Base-by-base conservation (phyloP, 805 yeast species). In the Candida oleophila region DNA sequence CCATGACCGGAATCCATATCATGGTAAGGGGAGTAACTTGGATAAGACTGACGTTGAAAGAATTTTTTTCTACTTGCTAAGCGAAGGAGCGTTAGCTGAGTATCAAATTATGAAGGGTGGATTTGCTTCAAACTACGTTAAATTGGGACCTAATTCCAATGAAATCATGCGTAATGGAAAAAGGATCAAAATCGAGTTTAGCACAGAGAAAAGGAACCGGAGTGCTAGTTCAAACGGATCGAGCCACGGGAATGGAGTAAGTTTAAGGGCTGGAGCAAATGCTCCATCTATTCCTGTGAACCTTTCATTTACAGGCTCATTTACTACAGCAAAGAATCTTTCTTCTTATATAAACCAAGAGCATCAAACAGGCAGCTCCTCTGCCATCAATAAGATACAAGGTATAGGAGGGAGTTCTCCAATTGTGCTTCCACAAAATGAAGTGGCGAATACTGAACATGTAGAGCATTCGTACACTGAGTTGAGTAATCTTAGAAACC, bases 31-130 rank as follows among this genome's bases (percentile, higher is more conserved):
- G 3, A 80, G 76, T 54, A 71, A 66, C 5, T 59, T 84, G 53
- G 78, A 80, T n/a, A 82, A 82, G 51, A 78, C 82, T 2, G 89
- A 85, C 32, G 74, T 88, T 25, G 96, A 91, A 63, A 73, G 98
- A 50, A 79, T 94, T 4, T 86, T 91, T 51, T 90, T 89, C 61
- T 85, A 85, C 53, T 66, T 94, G 48, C 76, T 89, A 22, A 78
- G 87, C 9, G 81, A 82, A 47, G 78, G 80, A 20, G 75, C 83
- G 12, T 62, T 94, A 32, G 75, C 74, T 48, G 97, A 91, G 60
- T 85, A 83, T 56, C 78, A 89, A 2, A 71, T 84, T 4, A 80
- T 83, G 74, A 87, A 82, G 54, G 81, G 77, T 18, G 95, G 96
- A 0, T 91, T 85, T 69, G 87, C 96, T 0, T 71, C 86, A 1